Base-by-base conservation (phyloP, 768 basidiomycete species). In the Mycena rebaudengoi region DNA sequence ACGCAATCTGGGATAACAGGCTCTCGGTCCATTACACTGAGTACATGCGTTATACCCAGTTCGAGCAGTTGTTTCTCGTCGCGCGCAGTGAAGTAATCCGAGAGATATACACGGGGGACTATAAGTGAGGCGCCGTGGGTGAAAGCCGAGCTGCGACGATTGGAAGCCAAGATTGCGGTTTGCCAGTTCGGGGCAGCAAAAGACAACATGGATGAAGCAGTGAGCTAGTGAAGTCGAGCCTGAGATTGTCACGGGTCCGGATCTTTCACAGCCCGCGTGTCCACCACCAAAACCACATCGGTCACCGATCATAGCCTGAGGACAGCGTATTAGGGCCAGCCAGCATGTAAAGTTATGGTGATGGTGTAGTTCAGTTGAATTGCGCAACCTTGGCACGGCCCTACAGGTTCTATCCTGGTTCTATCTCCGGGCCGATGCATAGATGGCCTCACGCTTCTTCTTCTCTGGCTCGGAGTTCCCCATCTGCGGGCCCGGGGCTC, bases 1-100 rank as follows among this genome's bases (percentile, higher is more conserved):
- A 91, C 81, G 43, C 76, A 69, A 18, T 77, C 74, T 7, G 85
- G 85, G 60, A 87, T 75, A 12, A 69, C 72, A 10, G 85, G 84
- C 20, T 76, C 76, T 33, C 76, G 66, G 58, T 92, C 90, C 45
- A 92, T 64, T 30, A 89, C 83, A 25, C 88, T 90, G 26, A 94
- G 74, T 62, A 94, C 78, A 76, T 94, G 92, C 1, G 92, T 94
- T 66, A 92, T 85, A 7, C 88, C 89, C 7, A 91, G 82, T 21
- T 75, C 75, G 12, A 67, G 60, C n/a, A 92, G 78, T 58, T 81
- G 80, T 5, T 79, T 78, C 12, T 72, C 73, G 69, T 86, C 75
- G 25, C 73, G 73, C 12, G 13, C 89, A 11, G 86, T 87, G 67
- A 75, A 76, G 49, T 83, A 83, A 67, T 88, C 88, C 3, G 90